Base-by-base conservation (phyloP, 345 rosid species). In the Firmiana major region DNA sequence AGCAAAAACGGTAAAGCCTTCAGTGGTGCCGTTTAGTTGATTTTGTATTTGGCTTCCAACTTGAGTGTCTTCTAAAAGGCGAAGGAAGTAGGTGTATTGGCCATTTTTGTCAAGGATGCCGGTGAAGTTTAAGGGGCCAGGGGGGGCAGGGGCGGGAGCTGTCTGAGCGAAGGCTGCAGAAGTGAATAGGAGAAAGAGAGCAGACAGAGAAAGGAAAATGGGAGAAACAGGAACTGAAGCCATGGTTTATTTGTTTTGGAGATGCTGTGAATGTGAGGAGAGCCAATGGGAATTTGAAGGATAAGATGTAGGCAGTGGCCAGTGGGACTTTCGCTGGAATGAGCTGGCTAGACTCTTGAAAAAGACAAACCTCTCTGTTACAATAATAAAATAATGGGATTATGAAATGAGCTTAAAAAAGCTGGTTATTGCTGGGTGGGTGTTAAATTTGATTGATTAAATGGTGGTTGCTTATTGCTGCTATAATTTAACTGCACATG, bases 1-100 rank as follows among this genome's bases (percentile, higher is more conserved):
- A 63, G 98, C 93, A 5, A 96, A 82, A 7, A 93, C 78, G 24
- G 99, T 96, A 83, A 93, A 78, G 24, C 98, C 98, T 43, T 93
- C 88, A 7, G 86, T 77, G 73, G 97, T 89, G 87, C 80, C 81
- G 79, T 93, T 95, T 70, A 93, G 81, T 79, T 95, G 98, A 79
- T 79, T 90, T 2, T 79, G 77, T 38, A 93, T 73, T 79, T 95
- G 98, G 80, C 16, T 83, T 3, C 74, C 88, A 0, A 81, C 85
- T 81, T 88, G 94, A 16, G 97, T 90, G 31, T 83, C 73, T 75
- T 74, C 85, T 49, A 95, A 65, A 45, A 95, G 86, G 46, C 73
- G 85, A n/a, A 93, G 88, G 36, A 93, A 62, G 51, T 84, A 81
- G 45, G 82, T 81, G 89, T 77, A 95, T 77, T 92, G 96, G 40